A percentile compares a stretch with the other conserved stretches of the same genome.
These are phyloP conservation scores for Ramaria rubella DNA, from an alignment of 768 basidiomycete species.

Conservation along the genomic window DNA sequence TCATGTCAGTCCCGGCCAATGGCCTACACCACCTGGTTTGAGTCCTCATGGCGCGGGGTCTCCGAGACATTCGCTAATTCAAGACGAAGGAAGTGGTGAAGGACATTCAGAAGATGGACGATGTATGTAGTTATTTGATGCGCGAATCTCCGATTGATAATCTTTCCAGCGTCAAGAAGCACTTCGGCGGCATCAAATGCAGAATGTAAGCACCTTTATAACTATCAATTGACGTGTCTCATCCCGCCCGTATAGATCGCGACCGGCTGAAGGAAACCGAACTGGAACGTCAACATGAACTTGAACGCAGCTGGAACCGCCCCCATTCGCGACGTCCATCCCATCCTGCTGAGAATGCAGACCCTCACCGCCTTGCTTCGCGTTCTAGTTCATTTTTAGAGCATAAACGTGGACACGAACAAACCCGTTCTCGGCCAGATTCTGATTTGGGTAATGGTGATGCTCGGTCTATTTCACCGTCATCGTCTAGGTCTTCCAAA, in stretches of 20 bases:
- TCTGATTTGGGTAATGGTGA: not conserved
- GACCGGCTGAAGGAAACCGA: conserved; percentile 25
- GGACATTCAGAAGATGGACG: not conserved
- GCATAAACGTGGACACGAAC: not conserved
- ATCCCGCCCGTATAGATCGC: conserved; percentile 16
- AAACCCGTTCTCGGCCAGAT: not conserved
- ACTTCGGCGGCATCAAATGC: conserved; percentile 22
- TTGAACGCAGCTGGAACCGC: conserved; percentile 45
- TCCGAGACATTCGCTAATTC: not conserved
- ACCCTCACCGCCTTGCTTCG: not conserved
- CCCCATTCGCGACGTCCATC: conserved; percentile 22
- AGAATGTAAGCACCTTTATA: conserved; percentile 19
- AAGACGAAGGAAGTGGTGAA: not conserved
- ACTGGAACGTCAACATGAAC: conserved; percentile 32
- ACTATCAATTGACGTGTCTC: not conserved
- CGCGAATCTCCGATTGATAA: conserved; percentile 61
- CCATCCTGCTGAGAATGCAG: conserved; percentile 21
- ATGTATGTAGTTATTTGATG: conserved; percentile 36
- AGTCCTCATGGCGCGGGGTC: not conserved
- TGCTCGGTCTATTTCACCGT: not conserved
- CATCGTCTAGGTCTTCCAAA: conserved; percentile 1
- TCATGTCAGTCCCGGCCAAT: not conserved
- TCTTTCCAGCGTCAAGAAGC: conserved; percentile 25
- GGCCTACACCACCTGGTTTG: not conserved
- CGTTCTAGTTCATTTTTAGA: conserved; percentile 8